Conservation (phyloP, 768 basidiomycete genomes). For the Kwoniella dendrophila region DNA sequence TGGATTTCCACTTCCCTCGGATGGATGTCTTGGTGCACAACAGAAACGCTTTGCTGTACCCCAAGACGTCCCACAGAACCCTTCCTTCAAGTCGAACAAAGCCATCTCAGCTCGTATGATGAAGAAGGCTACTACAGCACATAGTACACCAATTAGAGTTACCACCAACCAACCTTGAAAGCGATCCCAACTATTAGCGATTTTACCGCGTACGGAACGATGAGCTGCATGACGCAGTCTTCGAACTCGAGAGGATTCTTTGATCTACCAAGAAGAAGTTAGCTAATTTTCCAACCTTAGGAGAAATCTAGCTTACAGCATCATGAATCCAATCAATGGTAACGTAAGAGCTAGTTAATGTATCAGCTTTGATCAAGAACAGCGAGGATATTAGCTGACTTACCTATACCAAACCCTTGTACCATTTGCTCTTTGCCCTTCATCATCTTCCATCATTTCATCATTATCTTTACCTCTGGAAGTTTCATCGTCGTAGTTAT, state of each 20-base stretch:
- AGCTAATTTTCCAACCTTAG: constrained; percentile 15
- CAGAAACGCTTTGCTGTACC: constrained; percentile 80
- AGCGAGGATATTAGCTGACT: constrained; percentile 13
- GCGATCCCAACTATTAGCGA: constrained; percentile 70
- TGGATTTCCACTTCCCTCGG: constrained; percentile 16
- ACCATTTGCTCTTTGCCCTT: constrained; percentile 74
- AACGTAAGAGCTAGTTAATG: constrained; percentile 63
- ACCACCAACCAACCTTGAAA: constrained; percentile 87
- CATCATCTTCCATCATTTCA: constrained; percentile 45
- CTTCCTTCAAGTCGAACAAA: constrained; percentile 90
- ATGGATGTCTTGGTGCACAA: constrained; percentile 61
- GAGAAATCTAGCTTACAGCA: constrained; percentile 58
- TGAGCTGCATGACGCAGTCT: constrained; percentile 63
- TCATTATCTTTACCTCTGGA: constrained; percentile 23
- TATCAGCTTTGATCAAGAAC: background rate
- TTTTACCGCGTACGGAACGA: constrained; percentile 67
- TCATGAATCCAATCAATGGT: constrained; percentile 97
- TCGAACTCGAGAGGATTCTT: constrained; percentile 81
- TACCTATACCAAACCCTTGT: constrained; percentile 60
- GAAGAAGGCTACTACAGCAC: constrained; percentile 81
- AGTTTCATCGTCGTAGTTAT: constrained; percentile 25
- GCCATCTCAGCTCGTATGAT: constrained; percentile 83
- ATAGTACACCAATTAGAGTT: constrained; percentile 77
- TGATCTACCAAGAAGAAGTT: constrained; percentile 62
- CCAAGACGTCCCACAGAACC: constrained; percentile 73